Base-by-base conservation (phyloP, 768 basidiomycete genomes). In the Trametes cinnabarina region DNA sequence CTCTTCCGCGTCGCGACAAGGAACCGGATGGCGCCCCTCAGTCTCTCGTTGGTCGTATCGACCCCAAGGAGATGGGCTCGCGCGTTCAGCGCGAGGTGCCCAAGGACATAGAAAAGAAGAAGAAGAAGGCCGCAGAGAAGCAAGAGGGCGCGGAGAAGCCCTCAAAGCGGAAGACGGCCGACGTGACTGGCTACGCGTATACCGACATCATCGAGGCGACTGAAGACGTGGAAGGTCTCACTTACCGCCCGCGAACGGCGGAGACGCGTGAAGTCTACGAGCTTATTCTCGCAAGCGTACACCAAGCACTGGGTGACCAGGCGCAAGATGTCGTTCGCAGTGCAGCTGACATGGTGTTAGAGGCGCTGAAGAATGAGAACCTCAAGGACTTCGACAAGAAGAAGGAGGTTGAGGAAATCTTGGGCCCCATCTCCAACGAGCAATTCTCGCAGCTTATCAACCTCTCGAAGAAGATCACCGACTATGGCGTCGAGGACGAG, bases 301-400 rank as follows among this genome's bases (percentile, higher is more conserved):
- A 98, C 69, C 81, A 80, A 8, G 76, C 84, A 1, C 83, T 98
- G 11, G 96, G 95, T 0, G 97, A 97, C 74, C 94, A 96, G 69
- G 92, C 94, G 0, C 94, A 97, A 70, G 95, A 98, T 62, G 87
- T 98, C 66, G 87, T 99, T 47, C 88, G 96, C 19, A 93, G 90
- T 63, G 97, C 97, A 1, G 90, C 97, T n/a, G 96, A 99, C 72
- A 82, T 83, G 0, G 87, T 95, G 1, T 75, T 99, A 47, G 93
- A 95, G 73, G 81, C 83, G 4, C 79, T 98, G 62, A 98, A 98
- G 75, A 88, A 82, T 64, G 94, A 97, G 64, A 79, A 80, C 57
- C 70, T 93, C 75, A 96, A 94, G 74, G 95, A 98, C 69, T 95
- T 98, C 66, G 96, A 98, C 79, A 95, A 94, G 80, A 96, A 98